Evolutionary conservation across 148 eudicot species (phyloP), one percentile per base, ranked within the genome.

Genomic region (Rhododendron kiyosumense): DNA sequence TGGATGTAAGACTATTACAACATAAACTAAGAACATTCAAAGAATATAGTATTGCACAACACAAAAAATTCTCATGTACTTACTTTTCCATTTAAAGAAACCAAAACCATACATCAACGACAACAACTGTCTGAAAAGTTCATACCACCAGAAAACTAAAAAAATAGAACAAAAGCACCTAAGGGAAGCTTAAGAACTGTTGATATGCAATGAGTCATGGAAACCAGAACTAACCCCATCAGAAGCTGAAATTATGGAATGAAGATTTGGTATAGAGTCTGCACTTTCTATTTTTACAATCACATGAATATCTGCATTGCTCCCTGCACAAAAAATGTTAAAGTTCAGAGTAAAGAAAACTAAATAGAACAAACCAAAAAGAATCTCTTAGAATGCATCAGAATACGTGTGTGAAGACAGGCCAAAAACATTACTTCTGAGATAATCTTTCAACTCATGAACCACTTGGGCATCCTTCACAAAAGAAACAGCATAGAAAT

Each of bases 401-500:
- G 49, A 78, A 36, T 36, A 49, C 15, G 2, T 46, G 38, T 6
- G 52, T 24, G 17, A 85, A 85, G 49, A 36, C 10, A 18, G 59
- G 41, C 87, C n/a, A 65, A 18, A 81, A 83, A 26, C 79, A 84
- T 87, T 91, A 97, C 99, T 87, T 88, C 88, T 91, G 28, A 97
- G 95, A 89, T 95, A 97, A 84, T 91, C 92, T 93, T 97, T 93
- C 91, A 97, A 86, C 84, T 97, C 96, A 87, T 92, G 95, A 75
- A 97, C 92, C 88, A 97, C 99, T 86, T 89, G 79, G 51, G 98
- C 98, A 88, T 93, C 95, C 91, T 97, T 97, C 85, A 97, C 99
- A 89, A 95, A 97, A 59, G 99, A 97, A 88, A 97, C 98, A 84
- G 99, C 99, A 87, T 97, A 97, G 83, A 92, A 97, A 86, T 97